Evolutionary conservation across 2,329 filamentous ascomycete genomes (phyloP).

Genomic region (Dryadomyces sulphureus): DNA sequence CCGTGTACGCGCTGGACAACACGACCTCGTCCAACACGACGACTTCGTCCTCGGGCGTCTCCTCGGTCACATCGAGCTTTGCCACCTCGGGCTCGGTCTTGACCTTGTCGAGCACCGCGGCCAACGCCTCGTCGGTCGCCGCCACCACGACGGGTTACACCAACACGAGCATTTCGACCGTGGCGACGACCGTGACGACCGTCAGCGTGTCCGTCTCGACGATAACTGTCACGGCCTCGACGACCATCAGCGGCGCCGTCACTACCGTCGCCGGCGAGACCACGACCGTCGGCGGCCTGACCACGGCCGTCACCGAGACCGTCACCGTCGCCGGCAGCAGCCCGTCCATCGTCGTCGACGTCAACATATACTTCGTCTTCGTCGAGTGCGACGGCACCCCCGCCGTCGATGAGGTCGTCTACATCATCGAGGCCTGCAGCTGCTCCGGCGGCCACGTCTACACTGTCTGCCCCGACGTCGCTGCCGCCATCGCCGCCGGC

Average conservation of each 20-base stretch:
- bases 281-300: neutral
- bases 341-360: neutral
- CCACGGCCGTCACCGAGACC: neutral
- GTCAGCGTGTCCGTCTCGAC: too few species aligned
- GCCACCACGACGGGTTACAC: neutral
- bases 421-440: constrained; percentile 4
- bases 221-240: neutral
- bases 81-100: neutral
- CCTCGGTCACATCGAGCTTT: neutral
- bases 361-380: constrained; percentile 4
- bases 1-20: neutral
- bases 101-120: neutral
- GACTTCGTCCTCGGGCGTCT: neutral
- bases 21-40: neutral
- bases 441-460: constrained; percentile 3
- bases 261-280: neutral
- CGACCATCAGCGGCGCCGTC: neutral
- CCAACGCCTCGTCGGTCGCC: neutral
- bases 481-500: neutral
- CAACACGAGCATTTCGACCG: neutral
- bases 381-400: neutral
- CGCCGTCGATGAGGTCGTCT: constrained; percentile 1
- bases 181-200: neutral
- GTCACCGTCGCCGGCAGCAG: neutral
- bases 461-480: neutral